These are phyloP conservation scores for Lachancea sp. DNA, from an alignment of 805 yeast genomes.

Conservation along the genomic window DNA sequence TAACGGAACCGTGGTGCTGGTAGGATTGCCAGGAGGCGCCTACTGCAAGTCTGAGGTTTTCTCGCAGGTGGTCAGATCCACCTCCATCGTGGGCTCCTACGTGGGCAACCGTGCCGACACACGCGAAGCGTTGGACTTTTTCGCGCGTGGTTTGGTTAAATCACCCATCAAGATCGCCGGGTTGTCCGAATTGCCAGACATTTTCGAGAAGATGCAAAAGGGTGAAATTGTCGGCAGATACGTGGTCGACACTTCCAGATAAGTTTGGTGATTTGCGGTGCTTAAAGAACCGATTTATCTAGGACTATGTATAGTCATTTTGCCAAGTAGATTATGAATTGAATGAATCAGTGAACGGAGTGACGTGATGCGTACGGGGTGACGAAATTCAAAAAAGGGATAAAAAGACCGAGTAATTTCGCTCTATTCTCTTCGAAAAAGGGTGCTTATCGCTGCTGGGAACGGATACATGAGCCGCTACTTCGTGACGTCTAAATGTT, in stretches of 20 bases:
- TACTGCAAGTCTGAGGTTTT: conserved; percentile 41
- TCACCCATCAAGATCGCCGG: conserved; percentile 74
- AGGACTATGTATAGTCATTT: background rate
- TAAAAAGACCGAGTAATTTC: too few relatives aligned
- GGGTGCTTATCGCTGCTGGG: too few relatives aligned
- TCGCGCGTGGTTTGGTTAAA: conserved; percentile 61
- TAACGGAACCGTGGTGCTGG: conserved; percentile 56
- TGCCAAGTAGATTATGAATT: background rate
- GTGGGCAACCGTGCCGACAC: conserved; percentile 48
- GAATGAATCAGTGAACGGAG: background rate
- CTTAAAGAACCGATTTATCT: too few relatives aligned
- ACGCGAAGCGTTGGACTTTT: conserved; percentile 68
- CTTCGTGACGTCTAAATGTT: too few relatives aligned
- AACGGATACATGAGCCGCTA: too few relatives aligned
- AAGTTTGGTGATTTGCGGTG: conserved; percentile 14
- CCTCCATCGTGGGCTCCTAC: conserved; percentile 43
- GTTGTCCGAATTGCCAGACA: conserved; percentile 59
- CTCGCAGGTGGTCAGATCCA: conserved; percentile 43
- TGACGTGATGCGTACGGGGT: too few relatives aligned
- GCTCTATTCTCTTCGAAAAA: too few relatives aligned
- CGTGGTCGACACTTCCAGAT: conserved; percentile 72
- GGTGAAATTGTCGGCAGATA: conserved; percentile 84
- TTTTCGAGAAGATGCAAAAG: conserved; percentile 71
- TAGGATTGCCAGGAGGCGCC: conserved; percentile 54
- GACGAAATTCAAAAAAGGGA: too few relatives aligned